Evolutionary conservation across 192 early-diverging fungal species (phyloP).

Genomic region (Podila horticola): DNA sequence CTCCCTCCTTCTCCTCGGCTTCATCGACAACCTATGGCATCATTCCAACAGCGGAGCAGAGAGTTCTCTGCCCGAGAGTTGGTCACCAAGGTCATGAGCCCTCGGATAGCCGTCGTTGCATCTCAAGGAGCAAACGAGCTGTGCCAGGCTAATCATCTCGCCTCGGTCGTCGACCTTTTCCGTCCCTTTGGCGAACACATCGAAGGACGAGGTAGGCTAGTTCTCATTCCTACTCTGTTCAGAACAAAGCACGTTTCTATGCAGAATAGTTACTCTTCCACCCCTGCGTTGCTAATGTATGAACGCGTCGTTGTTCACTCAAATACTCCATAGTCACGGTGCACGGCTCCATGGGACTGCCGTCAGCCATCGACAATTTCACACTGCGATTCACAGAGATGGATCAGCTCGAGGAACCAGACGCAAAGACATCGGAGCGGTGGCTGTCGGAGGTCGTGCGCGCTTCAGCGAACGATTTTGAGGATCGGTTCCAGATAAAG

Average conservation of each 20-base stretch:
- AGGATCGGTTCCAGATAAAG: constrained; percentile 49
- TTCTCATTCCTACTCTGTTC: not conserved
- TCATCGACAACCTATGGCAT: constrained; percentile 9
- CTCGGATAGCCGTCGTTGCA: constrained; percentile 72
- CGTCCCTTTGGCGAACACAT: constrained; percentile 77
- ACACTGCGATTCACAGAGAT: constrained; percentile 71
- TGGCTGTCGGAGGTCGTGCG: constrained; percentile 61
- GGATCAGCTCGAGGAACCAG: constrained; percentile 61
- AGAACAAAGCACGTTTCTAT: too few relatives aligned
- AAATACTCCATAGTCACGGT: constrained; percentile 55
- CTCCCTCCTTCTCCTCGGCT: not conserved
- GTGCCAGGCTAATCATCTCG: constrained; percentile 67
- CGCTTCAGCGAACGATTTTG: constrained; percentile 15
- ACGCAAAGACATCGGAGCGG: constrained; percentile 55
- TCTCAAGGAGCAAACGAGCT: constrained; percentile 71
- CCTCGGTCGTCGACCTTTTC: constrained; percentile 68
- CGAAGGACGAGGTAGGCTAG: constrained; percentile 63
- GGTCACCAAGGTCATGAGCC: constrained; percentile 64
- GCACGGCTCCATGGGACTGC: constrained; percentile 70
- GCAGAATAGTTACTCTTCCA: too few relatives aligned
- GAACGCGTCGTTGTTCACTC: not conserved
- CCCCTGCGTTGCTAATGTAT: too few relatives aligned
- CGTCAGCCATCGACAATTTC: constrained; percentile 69
- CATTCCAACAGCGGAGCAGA: constrained; percentile 17
- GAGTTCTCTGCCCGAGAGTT: constrained; percentile 57